phyloP scores from a whole-genome alignment of 2,329 filamentous ascomycete species.

The Keithomyces neogunnii region DNA sequence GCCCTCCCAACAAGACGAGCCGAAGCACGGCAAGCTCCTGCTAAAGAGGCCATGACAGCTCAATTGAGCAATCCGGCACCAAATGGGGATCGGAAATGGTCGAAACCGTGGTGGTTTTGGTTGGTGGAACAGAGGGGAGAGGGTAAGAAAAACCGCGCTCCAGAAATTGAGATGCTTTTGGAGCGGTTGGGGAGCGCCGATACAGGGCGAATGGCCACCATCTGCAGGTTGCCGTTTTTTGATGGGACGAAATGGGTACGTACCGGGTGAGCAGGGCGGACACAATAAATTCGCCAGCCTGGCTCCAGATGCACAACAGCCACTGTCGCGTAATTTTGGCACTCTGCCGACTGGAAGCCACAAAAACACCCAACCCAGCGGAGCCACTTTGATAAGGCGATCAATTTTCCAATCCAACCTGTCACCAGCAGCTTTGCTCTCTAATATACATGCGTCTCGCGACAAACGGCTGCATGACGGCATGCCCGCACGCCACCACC shows the following conservation, averaged over 20 bases:
- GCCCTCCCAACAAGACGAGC: constrained; percentile 47
- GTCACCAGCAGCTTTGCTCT: background rate
- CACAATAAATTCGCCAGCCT: background rate
- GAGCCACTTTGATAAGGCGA: background rate
- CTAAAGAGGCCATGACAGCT: constrained; percentile 55
- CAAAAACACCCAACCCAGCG: background rate
- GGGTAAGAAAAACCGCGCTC: constrained; percentile 11
- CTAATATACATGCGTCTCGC: background rate
- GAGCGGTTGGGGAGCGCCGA: constrained; percentile 26
- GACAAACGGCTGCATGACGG: background rate
- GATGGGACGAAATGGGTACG: constrained; percentile 12
- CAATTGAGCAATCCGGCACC: constrained; percentile 12
- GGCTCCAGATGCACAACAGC: too few species aligned
- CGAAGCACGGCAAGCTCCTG: constrained; percentile 55
- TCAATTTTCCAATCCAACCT: background rate
- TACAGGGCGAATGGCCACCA: constrained; percentile 18
- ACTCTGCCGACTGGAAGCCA: background rate
- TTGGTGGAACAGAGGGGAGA: constrained; percentile 10
- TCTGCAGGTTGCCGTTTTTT: constrained; percentile 15
- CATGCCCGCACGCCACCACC: background rate
- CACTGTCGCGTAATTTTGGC: background rate
- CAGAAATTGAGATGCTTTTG: constrained; percentile 15
- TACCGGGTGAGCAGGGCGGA: background rate
- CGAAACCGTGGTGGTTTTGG: background rate
- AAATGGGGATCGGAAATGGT: background rate